Conservation (phyloP, 2,329 filamentous ascomycete species). For the Xylogone sp. region DNA sequence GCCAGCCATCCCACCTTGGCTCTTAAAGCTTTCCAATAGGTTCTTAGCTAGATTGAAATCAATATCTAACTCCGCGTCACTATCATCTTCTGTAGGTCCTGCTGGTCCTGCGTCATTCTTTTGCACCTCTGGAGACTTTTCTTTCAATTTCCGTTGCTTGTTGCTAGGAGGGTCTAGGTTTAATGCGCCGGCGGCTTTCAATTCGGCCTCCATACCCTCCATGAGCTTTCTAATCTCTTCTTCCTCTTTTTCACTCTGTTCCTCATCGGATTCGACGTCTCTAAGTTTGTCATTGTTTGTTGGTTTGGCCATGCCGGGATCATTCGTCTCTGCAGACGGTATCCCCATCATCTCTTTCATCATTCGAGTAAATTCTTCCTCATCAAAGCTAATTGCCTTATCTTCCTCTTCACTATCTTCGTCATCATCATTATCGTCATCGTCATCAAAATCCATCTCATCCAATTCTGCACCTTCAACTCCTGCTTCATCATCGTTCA, state of each 20-base stretch:
- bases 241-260: conserved; percentile 45
- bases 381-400: conserved; percentile 75
- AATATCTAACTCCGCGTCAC: conserved; percentile 64
- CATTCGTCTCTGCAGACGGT: conserved; percentile 29
- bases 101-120: conserved; percentile 14
- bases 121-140: conserved; percentile 6
- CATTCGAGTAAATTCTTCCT: conserved; percentile 78
- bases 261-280: conserved; percentile 29
- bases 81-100: conserved; percentile 38
- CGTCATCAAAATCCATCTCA: conserved; percentile 62
- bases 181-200: conserved; percentile 65
- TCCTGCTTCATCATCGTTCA: conserved; percentile 81
- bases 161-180: conserved; percentile 41
- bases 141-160: conserved; percentile 28
- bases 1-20: conserved; percentile 79
- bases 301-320: conserved; percentile 7
- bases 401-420: conserved; percentile 63
- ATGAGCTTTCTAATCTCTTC: conserved; percentile 63
- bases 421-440: conserved; percentile 45
- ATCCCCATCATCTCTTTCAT: conserved; percentile 91
- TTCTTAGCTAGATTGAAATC: conserved; percentile 90
- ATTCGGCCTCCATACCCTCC: conserved; percentile 68
- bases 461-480: conserved; percentile 71
- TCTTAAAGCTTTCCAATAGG: conserved; percentile 87
- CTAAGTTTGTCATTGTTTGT: conserved; percentile 11